Evolutionary conservation across 2,329 filamentous ascomycete genomes (phyloP).

Genomic region (Teratosphaeriaceae sp.): DNA sequence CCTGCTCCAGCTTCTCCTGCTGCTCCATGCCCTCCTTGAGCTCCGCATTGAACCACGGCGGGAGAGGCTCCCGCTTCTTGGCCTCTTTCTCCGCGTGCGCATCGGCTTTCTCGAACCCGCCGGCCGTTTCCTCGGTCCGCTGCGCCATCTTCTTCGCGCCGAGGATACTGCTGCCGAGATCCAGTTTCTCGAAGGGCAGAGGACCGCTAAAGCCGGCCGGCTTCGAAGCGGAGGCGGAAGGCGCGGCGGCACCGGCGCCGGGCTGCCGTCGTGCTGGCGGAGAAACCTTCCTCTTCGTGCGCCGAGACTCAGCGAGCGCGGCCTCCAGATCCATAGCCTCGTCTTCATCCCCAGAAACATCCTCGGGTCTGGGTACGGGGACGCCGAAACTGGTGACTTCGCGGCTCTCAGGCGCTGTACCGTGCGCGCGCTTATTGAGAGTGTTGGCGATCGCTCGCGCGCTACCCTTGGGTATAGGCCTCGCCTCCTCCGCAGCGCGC

Average conservation of each 20-base stretch:
- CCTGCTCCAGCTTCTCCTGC: conserved; percentile 32
- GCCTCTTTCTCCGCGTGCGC: conserved; percentile 27
- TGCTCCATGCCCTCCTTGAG: conserved; percentile 53
- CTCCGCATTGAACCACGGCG: conserved; percentile 64
- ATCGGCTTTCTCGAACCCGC: conserved; percentile 42
- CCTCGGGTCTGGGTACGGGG: conserved; percentile 22
- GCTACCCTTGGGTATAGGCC: conserved; percentile 39
- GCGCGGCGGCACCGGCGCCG: not conserved
- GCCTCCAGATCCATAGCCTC: conserved; percentile 72
- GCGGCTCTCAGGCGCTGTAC: conserved; percentile 44
- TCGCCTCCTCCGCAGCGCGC: conserved; percentile 35
- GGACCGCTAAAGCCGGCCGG: conserved; percentile 63
- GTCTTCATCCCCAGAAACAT: conserved; percentile 53
- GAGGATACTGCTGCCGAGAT: conserved; percentile 58
- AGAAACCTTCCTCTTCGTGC: conserved; percentile 27
- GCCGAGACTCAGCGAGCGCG: conserved; percentile 64
- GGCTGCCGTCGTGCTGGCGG: conserved; percentile 10
- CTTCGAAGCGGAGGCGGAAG: conserved; percentile 38
- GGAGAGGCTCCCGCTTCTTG: conserved; percentile 52
- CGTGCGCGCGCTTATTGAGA: conserved; percentile 66
- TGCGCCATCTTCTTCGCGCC: conserved; percentile 48
- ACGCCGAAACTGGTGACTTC: conserved; percentile 30
- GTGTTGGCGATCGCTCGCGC: conserved; percentile 62
- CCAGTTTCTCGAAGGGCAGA: conserved; percentile 76
- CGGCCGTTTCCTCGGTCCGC: conserved; percentile 49